A percentile compares a stretch with the other conserved stretches of the same genome.
These are phyloP conservation scores for Apiotrichum porosum DNA, from an alignment of 1,284 basidiomycete species.

Conservation along the genomic window DNA sequence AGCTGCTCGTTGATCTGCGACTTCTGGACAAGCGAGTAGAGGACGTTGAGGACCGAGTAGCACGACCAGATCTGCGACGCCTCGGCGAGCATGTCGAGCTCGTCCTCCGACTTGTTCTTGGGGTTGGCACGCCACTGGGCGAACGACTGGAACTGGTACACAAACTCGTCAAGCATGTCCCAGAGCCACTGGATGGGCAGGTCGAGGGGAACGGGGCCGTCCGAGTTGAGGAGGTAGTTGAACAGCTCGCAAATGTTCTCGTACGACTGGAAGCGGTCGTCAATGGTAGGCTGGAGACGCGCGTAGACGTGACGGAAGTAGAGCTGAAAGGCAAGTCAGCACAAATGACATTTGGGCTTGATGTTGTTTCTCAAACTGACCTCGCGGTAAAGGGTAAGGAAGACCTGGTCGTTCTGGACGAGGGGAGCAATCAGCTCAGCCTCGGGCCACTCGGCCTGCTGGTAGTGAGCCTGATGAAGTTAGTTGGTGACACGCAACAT, in stretches of 20 bases:
- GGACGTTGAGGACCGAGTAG: constrained; percentile 94
- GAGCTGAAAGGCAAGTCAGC: constrained; percentile 18
- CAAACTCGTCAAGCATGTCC: constrained; percentile 98
- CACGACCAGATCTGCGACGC: constrained; percentile 88
- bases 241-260: constrained; percentile 98
- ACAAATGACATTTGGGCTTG: no score
- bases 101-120: constrained; percentile 82
- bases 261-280: constrained; percentile 97
- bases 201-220: constrained; percentile 84
- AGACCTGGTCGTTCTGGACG: constrained; percentile 89
- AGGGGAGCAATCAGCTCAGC: constrained; percentile 91
- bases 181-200: constrained; percentile 97
- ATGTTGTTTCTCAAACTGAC: constrained; percentile 13
- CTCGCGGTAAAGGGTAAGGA: constrained; percentile 93
- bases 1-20: constrained; percentile 93
- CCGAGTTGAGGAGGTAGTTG: constrained; percentile 95
- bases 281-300: constrained; percentile 86
- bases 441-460: constrained; percentile 94
- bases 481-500: no score
- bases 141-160: constrained; percentile 97
- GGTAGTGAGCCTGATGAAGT: constrained; percentile 76
- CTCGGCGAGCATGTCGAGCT: constrained; percentile 68
- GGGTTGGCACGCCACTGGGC: constrained; percentile 84
- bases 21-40: constrained; percentile 97
- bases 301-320: constrained; percentile 79